Evolutionary conservation across 805 yeast species (phyloP).

Genomic region (Cyberlindnera bimundalis): DNA sequence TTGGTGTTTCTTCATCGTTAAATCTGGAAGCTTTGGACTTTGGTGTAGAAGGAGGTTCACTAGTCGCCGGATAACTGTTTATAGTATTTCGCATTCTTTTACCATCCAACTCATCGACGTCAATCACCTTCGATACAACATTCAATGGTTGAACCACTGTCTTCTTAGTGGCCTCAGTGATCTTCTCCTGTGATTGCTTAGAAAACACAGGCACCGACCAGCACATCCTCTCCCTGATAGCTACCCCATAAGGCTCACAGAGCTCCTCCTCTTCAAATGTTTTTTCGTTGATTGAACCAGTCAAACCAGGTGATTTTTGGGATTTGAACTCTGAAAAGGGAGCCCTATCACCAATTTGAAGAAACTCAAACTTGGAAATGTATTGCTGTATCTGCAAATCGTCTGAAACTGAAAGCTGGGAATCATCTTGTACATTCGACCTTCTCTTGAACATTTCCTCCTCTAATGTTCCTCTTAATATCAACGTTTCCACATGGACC

Average conservation of each 20-base stretch:
- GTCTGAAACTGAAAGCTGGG: conserved; percentile 46
- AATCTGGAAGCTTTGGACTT: conserved; percentile 10
- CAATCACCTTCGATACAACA: conserved; percentile 2
- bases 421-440: conserved; percentile 16
- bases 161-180: conserved; percentile 5
- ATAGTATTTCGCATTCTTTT: not conserved
- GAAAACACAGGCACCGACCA: conserved; percentile 38
- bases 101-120: conserved; percentile 7
- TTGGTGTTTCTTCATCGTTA: not conserved
- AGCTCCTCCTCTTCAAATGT: conserved; percentile 25
- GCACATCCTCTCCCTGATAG: conserved; percentile 5
- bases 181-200: conserved; percentile 18
- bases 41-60: conserved; percentile 6
- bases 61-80: not conserved
- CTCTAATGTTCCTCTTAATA: conserved; percentile 59
- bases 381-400: conserved; percentile 57
- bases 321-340: conserved; percentile 15
- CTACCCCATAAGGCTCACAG: conserved; percentile 25
- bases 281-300: conserved; percentile 12
- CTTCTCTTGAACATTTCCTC: conserved; percentile 58
- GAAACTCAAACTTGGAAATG: conserved; percentile 47
- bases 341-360: conserved; percentile 27
- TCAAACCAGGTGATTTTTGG: not conserved
- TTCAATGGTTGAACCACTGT: conserved; percentile 3
- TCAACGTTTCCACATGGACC: conserved; percentile 66